Conservation (phyloP, 108 stramenopile genomes). For the Fragilaria crotonensis region DNA sequence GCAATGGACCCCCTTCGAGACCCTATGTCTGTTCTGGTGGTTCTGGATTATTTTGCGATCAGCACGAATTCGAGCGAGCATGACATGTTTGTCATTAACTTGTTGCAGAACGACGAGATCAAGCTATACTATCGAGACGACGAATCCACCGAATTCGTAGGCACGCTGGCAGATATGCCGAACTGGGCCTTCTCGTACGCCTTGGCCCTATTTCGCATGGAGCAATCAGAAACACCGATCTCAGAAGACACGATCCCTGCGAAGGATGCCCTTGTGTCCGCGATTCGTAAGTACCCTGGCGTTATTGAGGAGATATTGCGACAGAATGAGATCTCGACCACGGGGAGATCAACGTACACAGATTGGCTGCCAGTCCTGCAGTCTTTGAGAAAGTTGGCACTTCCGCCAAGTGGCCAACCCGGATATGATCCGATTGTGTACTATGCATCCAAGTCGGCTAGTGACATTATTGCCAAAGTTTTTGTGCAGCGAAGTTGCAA, state of each 20-base stretch:
- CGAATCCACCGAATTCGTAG: constrained; percentile 5
- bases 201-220: constrained; percentile 50
- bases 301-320: constrained; percentile 27
- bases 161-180: constrained; percentile 49
- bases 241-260: constrained; percentile 9
- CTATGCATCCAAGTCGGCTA: constrained; percentile 1
- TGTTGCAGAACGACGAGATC: constrained; percentile 28
- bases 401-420: neutral
- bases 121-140: neutral
- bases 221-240: constrained; percentile 6
- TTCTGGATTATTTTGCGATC: constrained; percentile 66
- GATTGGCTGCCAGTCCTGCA: constrained; percentile 48
- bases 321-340: constrained; percentile 34
- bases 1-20: constrained; percentile 78
- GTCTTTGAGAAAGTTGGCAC: neutral
- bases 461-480: constrained; percentile 15
- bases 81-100: constrained; percentile 32
- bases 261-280: constrained; percentile 19
- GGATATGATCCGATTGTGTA: constrained; percentile 6
- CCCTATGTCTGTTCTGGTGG: constrained; percentile 62
- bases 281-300: constrained; percentile 33
- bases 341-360: constrained; percentile 27
- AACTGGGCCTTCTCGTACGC: constrained; percentile 77
- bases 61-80: constrained; percentile 22
- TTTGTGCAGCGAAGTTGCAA: constrained; percentile 44